Base-by-base conservation (phyloP, 192 early-diverging fungal species). In the Coemansia sp. region DNA sequence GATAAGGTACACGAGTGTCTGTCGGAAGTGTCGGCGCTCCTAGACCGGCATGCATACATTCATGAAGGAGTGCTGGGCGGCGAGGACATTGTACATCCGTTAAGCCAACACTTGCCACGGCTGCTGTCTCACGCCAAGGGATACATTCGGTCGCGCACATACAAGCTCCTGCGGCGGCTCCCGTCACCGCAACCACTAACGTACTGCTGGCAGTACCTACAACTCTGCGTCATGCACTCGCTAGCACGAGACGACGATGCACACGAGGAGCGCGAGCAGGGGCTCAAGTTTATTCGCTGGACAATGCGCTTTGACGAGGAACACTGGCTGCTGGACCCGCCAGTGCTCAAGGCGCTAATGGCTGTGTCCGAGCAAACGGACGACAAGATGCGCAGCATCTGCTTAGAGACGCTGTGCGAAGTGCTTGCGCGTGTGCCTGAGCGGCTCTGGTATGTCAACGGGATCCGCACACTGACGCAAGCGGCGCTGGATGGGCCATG, bases 181-280 rank as follows among this genome's bases (percentile, higher is more conserved):
- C 34, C 62, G 7, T 63, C 59, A 25, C 79, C 75, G 6, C 34
- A 46, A 1, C 23, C 63, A 26, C 71, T 82, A 21, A 58, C 33
- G 52, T 74, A 76, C 61, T 77, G 71, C 58, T 45, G 58, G 13
- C 66, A 59, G 63, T 84, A 71, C 45, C 35, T 84, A 52, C 77
- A 84, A 62, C 64, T 84, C 18, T 71, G 72, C 42, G 58, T 80
- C 7, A 70, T 74, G 39, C 70, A 71, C 55, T 61, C 82, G 45
- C 59, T 84, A 35, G 49, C 70, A 4, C 51, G 68, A 9, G 74
- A 77, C n/a, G 75, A 75, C 49, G 45, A 43, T 3, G 68, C 64
- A 7, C 82, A 84, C 4, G 71, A 62, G 51, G 82, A 84, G 71
- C 61, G 82, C 33, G 82, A 84, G 65, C 82, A 84, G 67, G 77